Evolutionary conservation across 2,329 filamentous ascomycete genomes (phyloP).

Genomic region (Diaporthe citrichinensis): DNA sequence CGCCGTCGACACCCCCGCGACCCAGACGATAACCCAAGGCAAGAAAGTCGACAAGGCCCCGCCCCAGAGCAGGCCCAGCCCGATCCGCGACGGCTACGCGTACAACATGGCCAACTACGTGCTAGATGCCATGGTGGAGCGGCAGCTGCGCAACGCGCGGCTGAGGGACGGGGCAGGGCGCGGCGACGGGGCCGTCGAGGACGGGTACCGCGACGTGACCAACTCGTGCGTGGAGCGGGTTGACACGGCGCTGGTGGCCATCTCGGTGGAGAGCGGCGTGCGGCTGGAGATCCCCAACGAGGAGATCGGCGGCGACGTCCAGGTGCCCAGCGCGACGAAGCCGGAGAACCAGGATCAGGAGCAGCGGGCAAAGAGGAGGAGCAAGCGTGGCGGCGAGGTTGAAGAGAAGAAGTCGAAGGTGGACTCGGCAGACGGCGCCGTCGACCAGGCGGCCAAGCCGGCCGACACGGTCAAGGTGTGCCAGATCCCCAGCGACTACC

Average conservation of each 20-base stretch:
- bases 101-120: constrained; percentile 58
- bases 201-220: constrained; percentile 59
- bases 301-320: constrained; percentile 39
- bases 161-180: constrained; percentile 60
- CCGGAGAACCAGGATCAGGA: constrained; percentile 5
- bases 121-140: constrained; percentile 61
- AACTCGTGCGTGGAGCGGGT: constrained; percentile 56
- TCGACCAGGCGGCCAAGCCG: constrained; percentile 40
- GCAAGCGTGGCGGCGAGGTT: neutral
- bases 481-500: constrained; percentile 59
- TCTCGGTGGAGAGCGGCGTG: constrained; percentile 42
- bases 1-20: neutral
- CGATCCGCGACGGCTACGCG: constrained; percentile 58
- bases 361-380: neutral
- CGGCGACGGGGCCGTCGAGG: constrained; percentile 52
- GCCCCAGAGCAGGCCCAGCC: constrained; percentile 43
- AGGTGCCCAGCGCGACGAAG: constrained; percentile 41
- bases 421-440: neutral
- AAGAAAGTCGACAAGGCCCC: neutral
- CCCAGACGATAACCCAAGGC: neutral
- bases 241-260: constrained; percentile 11
- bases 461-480: constrained; percentile 52
- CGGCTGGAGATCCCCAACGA: constrained; percentile 45
- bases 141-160: constrained; percentile 59
- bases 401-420: neutral